phyloP scores from a whole-genome alignment of 345 rosid species.

The Citrus reticulata region DNA sequence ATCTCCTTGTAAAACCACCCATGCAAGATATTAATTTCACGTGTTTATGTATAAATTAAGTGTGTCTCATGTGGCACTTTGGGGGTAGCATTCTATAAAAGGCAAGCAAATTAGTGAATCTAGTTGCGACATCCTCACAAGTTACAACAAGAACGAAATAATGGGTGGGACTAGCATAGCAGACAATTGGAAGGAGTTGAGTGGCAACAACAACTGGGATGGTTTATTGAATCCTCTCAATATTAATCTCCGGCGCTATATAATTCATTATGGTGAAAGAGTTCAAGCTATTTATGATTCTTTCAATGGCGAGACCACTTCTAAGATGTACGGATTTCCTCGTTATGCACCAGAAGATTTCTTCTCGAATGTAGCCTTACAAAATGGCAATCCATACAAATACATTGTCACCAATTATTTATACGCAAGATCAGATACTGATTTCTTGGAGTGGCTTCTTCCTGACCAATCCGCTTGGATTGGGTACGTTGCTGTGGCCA shows the following conservation, averaged over 20 bases:
- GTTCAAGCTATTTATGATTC: conserved; percentile 28
- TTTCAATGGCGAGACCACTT: conserved; percentile 24
- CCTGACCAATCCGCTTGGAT: neutral
- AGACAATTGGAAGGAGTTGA: conserved; percentile 38
- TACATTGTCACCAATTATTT: too few relatives aligned
- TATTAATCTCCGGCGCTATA: conserved; percentile 36
- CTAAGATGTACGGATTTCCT: conserved; percentile 17
- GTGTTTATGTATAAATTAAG: too few relatives aligned
- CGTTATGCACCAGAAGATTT: neutral
- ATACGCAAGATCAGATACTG: neutral
- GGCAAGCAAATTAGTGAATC: too few relatives aligned
- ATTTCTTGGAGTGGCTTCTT: neutral
- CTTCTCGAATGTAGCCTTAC: neutral
- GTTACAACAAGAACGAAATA: too few relatives aligned
- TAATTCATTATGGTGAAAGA: conserved; percentile 46
- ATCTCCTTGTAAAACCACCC: too few relatives aligned
- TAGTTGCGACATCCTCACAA: too few relatives aligned
- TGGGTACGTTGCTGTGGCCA: too few relatives aligned
- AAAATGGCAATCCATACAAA: neutral
- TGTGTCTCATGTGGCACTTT: too few relatives aligned
- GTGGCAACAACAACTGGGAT: conserved; percentile 37
- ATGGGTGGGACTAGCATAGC: conserved; percentile 17
- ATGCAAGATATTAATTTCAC: too few relatives aligned
- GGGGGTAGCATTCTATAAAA: too few relatives aligned
- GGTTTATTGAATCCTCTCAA: conserved; percentile 42